A percentile compares a stretch with the other conserved stretches of the same genome.
Evolutionary conservation across 257 asterid genomes (phyloP).

Genomic region (Nicotiana noctiflora): DNA sequence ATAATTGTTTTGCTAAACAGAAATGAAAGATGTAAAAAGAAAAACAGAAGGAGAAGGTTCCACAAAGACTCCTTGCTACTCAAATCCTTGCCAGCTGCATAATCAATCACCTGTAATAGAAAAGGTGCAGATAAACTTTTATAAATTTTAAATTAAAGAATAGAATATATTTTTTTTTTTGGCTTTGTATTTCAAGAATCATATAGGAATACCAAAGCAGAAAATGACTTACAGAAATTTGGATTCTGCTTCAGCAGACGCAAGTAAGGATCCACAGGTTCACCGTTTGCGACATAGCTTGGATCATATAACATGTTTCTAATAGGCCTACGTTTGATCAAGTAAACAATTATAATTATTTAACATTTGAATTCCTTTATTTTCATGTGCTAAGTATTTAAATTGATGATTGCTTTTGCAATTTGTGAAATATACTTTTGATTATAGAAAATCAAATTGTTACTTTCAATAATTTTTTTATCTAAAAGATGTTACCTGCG

Average conservation of each 20-base stretch:
- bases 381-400: not conserved
- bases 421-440: not conserved
- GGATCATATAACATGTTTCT: not conserved
- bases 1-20: no score
- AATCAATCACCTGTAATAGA: not conserved
- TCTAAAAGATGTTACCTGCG: not conserved
- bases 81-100: no score
- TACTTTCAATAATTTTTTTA: no score
- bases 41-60: not conserved
- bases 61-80: not conserved
- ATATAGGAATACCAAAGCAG: not conserved
- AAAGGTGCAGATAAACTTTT: not conserved
- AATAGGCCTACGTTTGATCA: not conserved
- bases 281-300: not conserved
- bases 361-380: not conserved
- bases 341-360: not conserved
- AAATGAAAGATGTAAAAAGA: not conserved
- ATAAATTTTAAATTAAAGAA: not conserved
- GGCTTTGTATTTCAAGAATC: not conserved
- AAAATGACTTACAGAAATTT: not conserved
- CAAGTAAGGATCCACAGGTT: not conserved
- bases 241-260: not conserved
- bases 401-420: not conserved
- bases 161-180: not conserved
- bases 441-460: not conserved